Conservation (phyloP, 495 filamentous ascomycete genomes). For the Penicillium goetzii region DNA sequence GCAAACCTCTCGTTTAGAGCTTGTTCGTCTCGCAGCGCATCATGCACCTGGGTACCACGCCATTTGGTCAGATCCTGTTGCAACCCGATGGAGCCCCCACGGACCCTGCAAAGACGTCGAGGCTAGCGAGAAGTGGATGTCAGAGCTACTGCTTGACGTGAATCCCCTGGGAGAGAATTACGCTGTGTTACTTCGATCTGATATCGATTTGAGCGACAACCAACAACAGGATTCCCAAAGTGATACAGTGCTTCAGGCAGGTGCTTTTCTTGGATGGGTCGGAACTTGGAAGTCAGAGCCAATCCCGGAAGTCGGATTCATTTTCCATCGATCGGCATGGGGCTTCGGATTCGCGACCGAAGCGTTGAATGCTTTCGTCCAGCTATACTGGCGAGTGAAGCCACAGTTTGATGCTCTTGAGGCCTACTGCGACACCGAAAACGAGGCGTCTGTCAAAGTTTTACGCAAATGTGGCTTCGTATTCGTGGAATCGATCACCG, state of each 20-base stretch:
- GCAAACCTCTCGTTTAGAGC: constrained; percentile 23
- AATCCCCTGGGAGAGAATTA: constrained; percentile 29
- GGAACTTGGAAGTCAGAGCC: constrained; percentile 22
- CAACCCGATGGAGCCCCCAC: constrained; percentile 29
- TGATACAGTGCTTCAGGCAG: constrained; percentile 2
- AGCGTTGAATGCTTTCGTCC: constrained; percentile 31
- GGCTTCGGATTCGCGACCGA: constrained; percentile 40
- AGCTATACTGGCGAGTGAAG: constrained; percentile 32
- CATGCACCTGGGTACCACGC: constrained; percentile 24
- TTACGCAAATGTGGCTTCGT: constrained; percentile 29
- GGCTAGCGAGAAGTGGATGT: constrained; percentile 26
- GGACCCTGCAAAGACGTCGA: constrained; percentile 24
- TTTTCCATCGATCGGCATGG: constrained; percentile 33
- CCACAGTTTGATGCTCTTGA: constrained; percentile 25
- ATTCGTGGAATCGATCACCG: constrained; percentile 17
- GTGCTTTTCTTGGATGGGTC: constrained; percentile 16
- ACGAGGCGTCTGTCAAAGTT: constrained; percentile 24
- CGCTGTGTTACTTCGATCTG: constrained; percentile 20
- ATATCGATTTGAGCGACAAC: background rate
- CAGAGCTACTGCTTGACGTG: constrained; percentile 14
- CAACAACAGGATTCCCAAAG: background rate
- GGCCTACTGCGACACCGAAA: constrained; percentile 27
- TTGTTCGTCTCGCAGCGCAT: constrained; percentile 21
- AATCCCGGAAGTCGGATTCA: constrained; percentile 35
- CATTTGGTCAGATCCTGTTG: constrained; percentile 29